phyloP scores from a whole-genome alignment of 176 grass and related monocot species.

The Carex scoparia region DNA sequence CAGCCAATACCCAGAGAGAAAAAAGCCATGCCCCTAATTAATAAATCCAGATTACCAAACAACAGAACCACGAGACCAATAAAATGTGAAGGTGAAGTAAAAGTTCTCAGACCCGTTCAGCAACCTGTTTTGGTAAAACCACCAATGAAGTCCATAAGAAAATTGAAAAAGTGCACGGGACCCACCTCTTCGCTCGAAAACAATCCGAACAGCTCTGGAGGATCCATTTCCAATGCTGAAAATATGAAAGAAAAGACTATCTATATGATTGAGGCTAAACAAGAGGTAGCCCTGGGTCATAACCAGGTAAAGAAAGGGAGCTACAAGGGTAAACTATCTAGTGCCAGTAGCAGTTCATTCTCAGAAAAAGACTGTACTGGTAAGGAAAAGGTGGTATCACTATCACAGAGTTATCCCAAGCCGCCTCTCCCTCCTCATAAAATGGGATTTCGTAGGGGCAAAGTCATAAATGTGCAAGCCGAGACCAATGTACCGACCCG shows the following conservation, averaged over 20 bases:
- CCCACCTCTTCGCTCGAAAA: constrained; percentile 28
- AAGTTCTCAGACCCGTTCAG: constrained; percentile 25
- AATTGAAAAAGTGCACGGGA: constrained; percentile 18
- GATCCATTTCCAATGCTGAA: constrained; percentile 1
- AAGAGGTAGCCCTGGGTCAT: constrained; percentile 19
- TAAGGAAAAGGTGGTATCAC: neutral
- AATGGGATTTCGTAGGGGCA: constrained; percentile 29
- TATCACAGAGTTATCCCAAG: neutral
- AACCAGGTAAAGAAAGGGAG: neutral
- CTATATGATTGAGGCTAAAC: constrained; percentile 33
- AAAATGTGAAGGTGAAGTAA: constrained; percentile 25
- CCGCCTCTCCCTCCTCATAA: constrained; percentile 20
- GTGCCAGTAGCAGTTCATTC: neutral
- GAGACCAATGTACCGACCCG: constrained; percentile 15
- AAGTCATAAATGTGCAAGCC: constrained; percentile 19
- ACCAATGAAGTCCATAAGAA: constrained; percentile 31
- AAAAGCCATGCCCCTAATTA: constrained; percentile 12
- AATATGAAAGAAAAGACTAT: constrained; percentile 32
- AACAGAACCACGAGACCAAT: constrained; percentile 6
- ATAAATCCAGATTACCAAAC: constrained; percentile 12
- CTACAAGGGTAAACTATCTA: constrained; percentile 9
- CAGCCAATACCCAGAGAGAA: constrained; percentile 30
- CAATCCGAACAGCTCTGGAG: constrained; percentile 27
- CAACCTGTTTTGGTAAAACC: constrained; percentile 36
- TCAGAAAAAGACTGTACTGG: neutral